Percentiles rank a stretch among this genome's conserved stretches.
phyloP scores from a whole-genome alignment of 805 yeast species.

The Nakazawaea wyomingensis region DNA sequence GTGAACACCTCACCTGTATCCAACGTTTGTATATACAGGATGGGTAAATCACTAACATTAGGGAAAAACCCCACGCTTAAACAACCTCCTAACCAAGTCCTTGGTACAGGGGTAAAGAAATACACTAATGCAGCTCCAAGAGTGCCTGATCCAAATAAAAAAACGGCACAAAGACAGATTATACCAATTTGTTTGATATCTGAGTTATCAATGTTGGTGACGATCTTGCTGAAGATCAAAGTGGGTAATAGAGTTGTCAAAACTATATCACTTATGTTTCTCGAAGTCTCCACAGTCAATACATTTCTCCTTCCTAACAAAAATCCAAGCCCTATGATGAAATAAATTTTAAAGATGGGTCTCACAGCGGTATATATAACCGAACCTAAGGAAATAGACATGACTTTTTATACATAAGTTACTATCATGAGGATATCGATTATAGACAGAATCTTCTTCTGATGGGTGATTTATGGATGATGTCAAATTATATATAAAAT shows the following conservation, averaged over 20 bases:
- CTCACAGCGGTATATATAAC: constrained; percentile 75
- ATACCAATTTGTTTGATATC: constrained; percentile 73
- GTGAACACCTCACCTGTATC: constrained; percentile 59
- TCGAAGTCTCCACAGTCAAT: constrained; percentile 59
- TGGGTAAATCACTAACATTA: constrained; percentile 78
- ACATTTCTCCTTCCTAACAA: constrained; percentile 57
- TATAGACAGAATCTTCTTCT: no score
- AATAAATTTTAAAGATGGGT: constrained; percentile 80
- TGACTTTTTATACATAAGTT: no score
- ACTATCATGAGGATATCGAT: no score
- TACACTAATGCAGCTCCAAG: constrained; percentile 35
- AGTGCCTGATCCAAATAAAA: constrained; percentile 43
- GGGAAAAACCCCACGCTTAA: constrained; percentile 70
- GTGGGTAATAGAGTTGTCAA: constrained; percentile 71
- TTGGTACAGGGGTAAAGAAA: constrained; percentile 55
- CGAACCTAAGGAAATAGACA: constrained; percentile 47
- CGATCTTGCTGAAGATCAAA: constrained; percentile 69
- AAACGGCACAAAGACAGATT: constrained; percentile 40
- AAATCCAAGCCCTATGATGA: constrained; percentile 65
- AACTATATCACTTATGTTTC: constrained; percentile 65
- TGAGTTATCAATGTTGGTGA: constrained; percentile 55
- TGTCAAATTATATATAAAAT: no score
- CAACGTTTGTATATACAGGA: constrained; percentile 74
- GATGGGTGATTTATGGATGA: no score
- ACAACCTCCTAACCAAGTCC: constrained; percentile 72